Base-by-base conservation (phyloP, 2,329 filamentous ascomycete genomes). In the Ustulina deusta region DNA sequence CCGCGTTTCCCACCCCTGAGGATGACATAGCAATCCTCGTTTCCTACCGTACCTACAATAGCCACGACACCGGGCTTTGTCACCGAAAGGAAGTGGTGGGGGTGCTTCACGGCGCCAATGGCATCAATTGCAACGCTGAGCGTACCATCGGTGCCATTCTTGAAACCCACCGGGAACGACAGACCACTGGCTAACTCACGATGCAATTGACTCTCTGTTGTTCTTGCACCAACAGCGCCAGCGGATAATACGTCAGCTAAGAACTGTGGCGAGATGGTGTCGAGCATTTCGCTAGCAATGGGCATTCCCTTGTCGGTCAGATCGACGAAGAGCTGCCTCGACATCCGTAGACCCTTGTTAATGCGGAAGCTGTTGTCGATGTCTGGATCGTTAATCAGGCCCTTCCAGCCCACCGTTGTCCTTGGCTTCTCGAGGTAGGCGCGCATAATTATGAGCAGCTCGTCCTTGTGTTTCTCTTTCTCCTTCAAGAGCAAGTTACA, bases 281-380 rank as follows among this genome's bases (percentile, higher is more conserved):
- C 96, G 69, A 99, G 86, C 93, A 99, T 97, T 83, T 99, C 96
- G 79, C 91, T 95, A 49, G 96, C 96, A 75, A 99, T 90, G 34
- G 96, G 96, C 93, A 99, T 97, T 77, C 96, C 96, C 83, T 90
- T 92, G 79, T 89, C 86, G 0, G 95, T 98, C 74, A 99, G 85
- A 79, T 98, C 94, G 70, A 97, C 91, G 81, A 97, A 98, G 78
- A 99, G 87, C 81, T 98, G 91, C 74, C 96, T 88, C 63, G 93
- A 93, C 63, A 94, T 85, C 58, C 93, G 90, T 77, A 99, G 83
- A 22, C 96, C 96, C 86, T 98, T 98, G 87, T 98, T 98, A 84
- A 99, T 98, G 83, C 97, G 90, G 91, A 97, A 98, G 81, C 92
- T 96, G 80, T 97, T 95, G 81, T 98, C 94, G 78, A 99, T 97